Evolutionary conservation across 2,329 filamentous ascomycete genomes (phyloP).

Genomic region (Apiospora sp.): DNA sequence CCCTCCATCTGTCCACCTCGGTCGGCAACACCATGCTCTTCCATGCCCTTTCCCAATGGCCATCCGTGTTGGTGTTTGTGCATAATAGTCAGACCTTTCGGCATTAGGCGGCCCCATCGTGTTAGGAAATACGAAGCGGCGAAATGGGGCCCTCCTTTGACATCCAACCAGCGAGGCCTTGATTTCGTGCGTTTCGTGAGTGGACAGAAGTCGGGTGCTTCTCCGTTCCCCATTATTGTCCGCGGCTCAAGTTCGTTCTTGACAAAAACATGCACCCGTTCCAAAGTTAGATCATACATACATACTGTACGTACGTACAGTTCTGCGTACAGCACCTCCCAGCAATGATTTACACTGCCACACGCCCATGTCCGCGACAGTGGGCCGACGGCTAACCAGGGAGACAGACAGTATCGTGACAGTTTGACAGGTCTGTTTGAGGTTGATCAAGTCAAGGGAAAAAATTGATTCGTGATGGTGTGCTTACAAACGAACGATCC

Average conservation of each 20-base stretch:
- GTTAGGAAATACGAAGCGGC: constrained; percentile 38
- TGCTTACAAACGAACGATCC: neutral
- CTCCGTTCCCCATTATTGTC: neutral
- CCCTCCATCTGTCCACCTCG: neutral
- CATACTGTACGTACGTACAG: neutral
- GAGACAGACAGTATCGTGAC: constrained; percentile 10
- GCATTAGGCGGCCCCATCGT: constrained; percentile 19
- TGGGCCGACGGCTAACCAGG: neutral
- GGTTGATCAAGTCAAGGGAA: neutral
- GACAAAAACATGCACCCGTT: constrained; percentile 12
- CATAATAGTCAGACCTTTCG: constrained; percentile 16
- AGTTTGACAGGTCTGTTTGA: constrained; percentile 21
- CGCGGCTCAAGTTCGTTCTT: neutral
- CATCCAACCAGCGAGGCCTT: constrained; percentile 6
- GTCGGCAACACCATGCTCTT: constrained; percentile 12
- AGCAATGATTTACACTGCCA: constrained; percentile 13
- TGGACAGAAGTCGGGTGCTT: neutral
- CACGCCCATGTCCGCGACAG: constrained; percentile 11
- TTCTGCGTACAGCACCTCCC: neutral
- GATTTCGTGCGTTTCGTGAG: constrained; percentile 10
- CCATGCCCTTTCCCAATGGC: constrained; percentile 14
- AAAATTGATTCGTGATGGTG: neutral
- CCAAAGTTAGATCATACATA: constrained; percentile 18
- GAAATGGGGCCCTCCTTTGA: constrained; percentile 31
- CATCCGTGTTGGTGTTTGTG: constrained; percentile 18